phyloP scores from a whole-genome alignment of 2,329 filamentous ascomycete species.

The Ophiocordyceps camponoti-rufipedis region DNA sequence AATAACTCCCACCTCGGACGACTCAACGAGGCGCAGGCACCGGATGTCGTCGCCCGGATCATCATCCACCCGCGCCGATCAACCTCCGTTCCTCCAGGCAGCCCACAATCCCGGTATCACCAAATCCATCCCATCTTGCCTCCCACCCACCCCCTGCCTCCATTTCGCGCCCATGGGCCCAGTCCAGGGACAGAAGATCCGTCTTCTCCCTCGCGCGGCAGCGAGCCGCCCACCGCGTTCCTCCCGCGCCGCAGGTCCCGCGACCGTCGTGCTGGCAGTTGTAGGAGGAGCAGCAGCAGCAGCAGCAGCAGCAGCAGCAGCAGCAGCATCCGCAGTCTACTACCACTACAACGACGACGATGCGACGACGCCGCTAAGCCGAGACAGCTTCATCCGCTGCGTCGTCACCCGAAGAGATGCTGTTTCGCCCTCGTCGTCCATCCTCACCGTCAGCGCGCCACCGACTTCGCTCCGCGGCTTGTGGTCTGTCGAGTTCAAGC shows the following conservation, averaged over 20 bases:
- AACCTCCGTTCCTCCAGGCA: no score
- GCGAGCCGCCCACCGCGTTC: neutral
- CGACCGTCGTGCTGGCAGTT: neutral
- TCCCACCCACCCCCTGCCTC: neutral
- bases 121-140: neutral
- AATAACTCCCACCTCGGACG: no score
- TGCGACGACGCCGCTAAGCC: slow-evolving; percentile 27
- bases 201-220: neutral
- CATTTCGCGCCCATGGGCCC: neutral
- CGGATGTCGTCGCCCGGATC: no score
- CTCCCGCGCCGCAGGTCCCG: no score
- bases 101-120: no score
- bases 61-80: no score
- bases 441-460: slow-evolving; percentile 43
- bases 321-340: slow-evolving; percentile 5
- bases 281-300: slow-evolving; percentile 3
- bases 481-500: slow-evolving; percentile 86
- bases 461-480: slow-evolving; percentile 33
- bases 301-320: slow-evolving; percentile 4
- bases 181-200: neutral
- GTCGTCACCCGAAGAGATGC: slow-evolving; percentile 40
- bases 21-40: no score
- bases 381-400: slow-evolving; percentile 45
- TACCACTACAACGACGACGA: neutral
- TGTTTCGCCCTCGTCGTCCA: slow-evolving; percentile 48